A percentile compares a stretch with the other conserved stretches of the same genome.
phyloP scores from a whole-genome alignment of 2,329 filamentous ascomycete genomes.

The Diaporthe destruens region DNA sequence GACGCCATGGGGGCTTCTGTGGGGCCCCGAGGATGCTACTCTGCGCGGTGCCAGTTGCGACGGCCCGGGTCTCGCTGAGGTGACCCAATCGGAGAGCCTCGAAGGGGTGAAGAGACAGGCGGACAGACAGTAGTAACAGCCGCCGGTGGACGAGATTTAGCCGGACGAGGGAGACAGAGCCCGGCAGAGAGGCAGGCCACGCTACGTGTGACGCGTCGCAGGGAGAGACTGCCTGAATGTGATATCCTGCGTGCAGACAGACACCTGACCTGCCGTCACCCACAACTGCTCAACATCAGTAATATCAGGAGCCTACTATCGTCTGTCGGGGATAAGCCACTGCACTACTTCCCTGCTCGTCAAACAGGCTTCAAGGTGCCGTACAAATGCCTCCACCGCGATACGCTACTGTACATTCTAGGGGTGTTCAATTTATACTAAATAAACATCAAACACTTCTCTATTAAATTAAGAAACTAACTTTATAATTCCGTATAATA shows the following conservation, averaged over 20 bases:
- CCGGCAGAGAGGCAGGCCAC: background rate
- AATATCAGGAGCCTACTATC: background rate
- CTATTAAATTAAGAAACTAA: background rate
- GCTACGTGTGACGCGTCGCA: background rate
- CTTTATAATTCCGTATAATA: no score
- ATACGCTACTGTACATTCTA: constrained; percentile 24
- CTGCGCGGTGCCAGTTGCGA: constrained; percentile 2
- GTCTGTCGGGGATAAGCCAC: constrained; percentile 24
- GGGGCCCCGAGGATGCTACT: constrained; percentile 3
- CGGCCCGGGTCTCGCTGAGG: constrained; percentile 9
- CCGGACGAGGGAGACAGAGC: no score
- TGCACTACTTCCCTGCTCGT: background rate
- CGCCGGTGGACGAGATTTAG: constrained; percentile 20
- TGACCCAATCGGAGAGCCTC: background rate
- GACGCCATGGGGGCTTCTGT: constrained; percentile 1
- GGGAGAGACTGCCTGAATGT: background rate
- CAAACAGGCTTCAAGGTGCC: constrained; percentile 1
- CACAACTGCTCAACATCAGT: background rate
- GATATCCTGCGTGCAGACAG: background rate
- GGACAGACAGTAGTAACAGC: background rate
- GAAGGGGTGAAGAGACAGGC: background rate
- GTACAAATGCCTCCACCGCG: background rate
- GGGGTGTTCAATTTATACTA: constrained; percentile 7
- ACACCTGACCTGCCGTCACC: background rate
- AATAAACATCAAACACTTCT: background rate